Evolutionary conservation across 2,329 filamentous ascomycete genomes (phyloP).

Genomic region (Cordyceps militaris): DNA sequence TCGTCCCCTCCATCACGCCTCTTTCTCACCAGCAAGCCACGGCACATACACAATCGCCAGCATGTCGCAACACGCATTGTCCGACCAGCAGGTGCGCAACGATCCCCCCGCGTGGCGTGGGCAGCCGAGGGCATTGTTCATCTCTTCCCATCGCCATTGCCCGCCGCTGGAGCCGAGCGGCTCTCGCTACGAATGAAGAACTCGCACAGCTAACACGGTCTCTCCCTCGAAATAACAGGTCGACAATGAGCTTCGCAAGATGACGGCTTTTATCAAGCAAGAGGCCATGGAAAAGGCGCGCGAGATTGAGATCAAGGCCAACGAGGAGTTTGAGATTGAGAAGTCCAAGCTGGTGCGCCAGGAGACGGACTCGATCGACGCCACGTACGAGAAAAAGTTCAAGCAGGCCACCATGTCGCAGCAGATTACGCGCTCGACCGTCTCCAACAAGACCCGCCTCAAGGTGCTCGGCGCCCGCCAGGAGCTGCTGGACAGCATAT

Average conservation of each 20-base stretch:
- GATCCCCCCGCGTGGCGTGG: constrained; percentile 9
- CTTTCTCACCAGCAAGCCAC: constrained; percentile 1
- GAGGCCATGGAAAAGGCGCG: constrained; percentile 94
- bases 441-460: constrained; percentile 92
- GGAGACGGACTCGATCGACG: constrained; percentile 89
- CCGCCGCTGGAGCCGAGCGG: constrained; percentile 1
- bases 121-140: background rate
- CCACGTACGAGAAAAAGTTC: constrained; percentile 95
- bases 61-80: constrained; percentile 96
- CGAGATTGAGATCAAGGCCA: constrained; percentile 96
- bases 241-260: constrained; percentile 97
- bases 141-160: constrained; percentile 6
- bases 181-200: background rate
- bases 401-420: constrained; percentile 98
- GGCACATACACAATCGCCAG: constrained; percentile 35
- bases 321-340: constrained; percentile 98
- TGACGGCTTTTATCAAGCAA: constrained; percentile 99
- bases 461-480: constrained; percentile 81
- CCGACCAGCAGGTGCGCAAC: constrained; percentile 80
- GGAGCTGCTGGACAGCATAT: constrained; percentile 84
- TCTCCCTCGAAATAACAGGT: constrained; percentile 50
- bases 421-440: constrained; percentile 94
- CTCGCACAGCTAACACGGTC: background rate
- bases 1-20: background rate
- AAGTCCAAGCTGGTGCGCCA: constrained; percentile 97